Evolutionary conservation across 2,329 filamentous ascomycete species (phyloP).

Genomic region (Celoporthe dispersa): DNA sequence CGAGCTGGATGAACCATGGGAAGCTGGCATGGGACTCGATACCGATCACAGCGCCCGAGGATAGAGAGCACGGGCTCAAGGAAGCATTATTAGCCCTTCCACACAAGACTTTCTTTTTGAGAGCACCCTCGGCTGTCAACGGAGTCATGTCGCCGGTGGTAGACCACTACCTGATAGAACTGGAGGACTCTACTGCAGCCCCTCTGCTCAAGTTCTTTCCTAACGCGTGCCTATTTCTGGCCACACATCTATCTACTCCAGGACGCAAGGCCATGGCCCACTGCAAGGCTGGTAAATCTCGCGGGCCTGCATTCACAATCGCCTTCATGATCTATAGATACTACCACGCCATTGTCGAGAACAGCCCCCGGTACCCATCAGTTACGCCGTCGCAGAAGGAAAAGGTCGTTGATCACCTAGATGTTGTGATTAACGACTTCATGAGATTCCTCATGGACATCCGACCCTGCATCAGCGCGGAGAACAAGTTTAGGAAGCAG

Average conservation of each 20-base stretch:
- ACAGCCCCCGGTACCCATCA: neutral
- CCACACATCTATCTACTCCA: neutral
- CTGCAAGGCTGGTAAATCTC: conserved; percentile 12
- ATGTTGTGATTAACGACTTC: neutral
- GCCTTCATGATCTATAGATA: conserved; percentile 11
- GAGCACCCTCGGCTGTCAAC: neutral
- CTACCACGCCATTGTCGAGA: conserved; percentile 5
- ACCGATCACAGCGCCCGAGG: neutral
- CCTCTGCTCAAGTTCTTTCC: conserved; percentile 12
- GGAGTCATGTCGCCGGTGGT: neutral
- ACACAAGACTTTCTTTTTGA: neutral
- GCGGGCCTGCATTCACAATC: conserved; percentile 4
- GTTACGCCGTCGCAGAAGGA: neutral
- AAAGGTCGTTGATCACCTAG: neutral
- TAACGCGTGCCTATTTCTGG: conserved; percentile 5
- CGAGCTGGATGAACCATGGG: conserved; percentile 12
- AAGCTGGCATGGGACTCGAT: neutral
- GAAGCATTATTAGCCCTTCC: neutral
- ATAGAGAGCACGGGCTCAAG: neutral
- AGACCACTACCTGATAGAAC: conserved; percentile 8
- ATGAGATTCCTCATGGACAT: neutral
- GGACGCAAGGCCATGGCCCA: conserved; percentile 9
- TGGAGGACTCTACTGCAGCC: conserved; percentile 1
- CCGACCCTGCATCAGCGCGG: neutral
- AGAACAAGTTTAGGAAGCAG: conserved; percentile 11